Base-by-base conservation (phyloP, 306 rosid species). In the Gastrolobium villosum region DNA sequence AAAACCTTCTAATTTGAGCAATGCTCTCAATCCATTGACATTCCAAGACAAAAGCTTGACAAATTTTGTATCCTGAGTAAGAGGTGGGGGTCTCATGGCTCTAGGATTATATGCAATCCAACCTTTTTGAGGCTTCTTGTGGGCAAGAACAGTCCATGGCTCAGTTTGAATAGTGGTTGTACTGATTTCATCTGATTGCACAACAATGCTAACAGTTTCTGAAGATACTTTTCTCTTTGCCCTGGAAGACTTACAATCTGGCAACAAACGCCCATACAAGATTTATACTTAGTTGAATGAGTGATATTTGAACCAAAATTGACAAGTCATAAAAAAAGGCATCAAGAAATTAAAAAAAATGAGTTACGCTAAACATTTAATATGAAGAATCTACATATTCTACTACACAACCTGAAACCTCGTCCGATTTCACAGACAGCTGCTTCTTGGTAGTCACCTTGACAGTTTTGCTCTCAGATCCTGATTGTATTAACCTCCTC, bases 101-200 rank as follows among this genome's bases (percentile, higher is more conserved):
- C 85, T 86, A 71, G 99, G 98, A 87, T 89, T 92, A 86, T 95
- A 95, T 0, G 99, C 92, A 77, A 89, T 77, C 99, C 99, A 95
- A 69, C 81, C 89, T 84, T 92, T 92, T 84, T 92, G 87, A 84
- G 99, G 99, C 86, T 91, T 94, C 90, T 92, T 92, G 85, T 94
- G 99, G 20, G 97, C 94, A 81, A 95, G 91, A 80, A 92, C 76
- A 9, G 88, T 81, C 99, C 99, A 95, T 28, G 99, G 92, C 81
- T 95, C 99, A 70, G 81, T 81, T 83, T 60, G 88, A 61, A 48
- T 50, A 60, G 61, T 2, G 36, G 89, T 65, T 32, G 78, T 37
- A 56, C 43, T 72, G 41, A 75, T 82, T 59, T 65, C 85, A 26
- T 81, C 84, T 65, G 74, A 35, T 31, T 83, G 76, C 3, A 43